phyloP scores from a whole-genome alignment of 73 alveolate genomes.

The Symbiodinium pilosum region DNA sequence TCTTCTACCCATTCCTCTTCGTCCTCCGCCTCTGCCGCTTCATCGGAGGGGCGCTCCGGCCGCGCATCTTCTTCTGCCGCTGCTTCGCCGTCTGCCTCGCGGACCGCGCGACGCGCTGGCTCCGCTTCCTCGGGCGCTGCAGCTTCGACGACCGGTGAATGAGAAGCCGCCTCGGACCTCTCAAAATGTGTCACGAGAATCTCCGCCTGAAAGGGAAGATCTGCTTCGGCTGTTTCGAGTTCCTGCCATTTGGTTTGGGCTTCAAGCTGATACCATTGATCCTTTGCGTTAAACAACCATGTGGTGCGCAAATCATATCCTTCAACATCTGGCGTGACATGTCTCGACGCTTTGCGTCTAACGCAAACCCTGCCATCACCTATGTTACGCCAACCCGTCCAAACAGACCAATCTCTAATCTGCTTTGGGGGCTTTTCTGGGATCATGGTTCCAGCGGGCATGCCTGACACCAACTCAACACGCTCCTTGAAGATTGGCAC shows the following conservation, averaged over 20 bases:
- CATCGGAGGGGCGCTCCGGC: not conserved
- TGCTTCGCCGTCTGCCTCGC: not conserved
- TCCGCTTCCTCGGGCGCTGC: not conserved
- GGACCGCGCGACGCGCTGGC: conserved; percentile 1
- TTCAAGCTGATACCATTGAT: not conserved
- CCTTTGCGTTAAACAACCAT: not conserved
- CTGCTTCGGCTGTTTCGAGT: not conserved
- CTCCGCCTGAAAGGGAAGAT: conserved; percentile 1
- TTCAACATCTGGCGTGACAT: too few relatives aligned
- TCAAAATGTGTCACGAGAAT: not conserved
- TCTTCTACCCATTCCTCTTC: not conserved
- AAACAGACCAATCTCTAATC: not conserved
- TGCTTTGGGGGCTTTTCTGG: not conserved
- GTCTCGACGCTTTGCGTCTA: not conserved
- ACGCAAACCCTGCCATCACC: not conserved
- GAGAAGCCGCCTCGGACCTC: not conserved
- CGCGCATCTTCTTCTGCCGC: not conserved
- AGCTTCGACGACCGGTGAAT: not conserved
- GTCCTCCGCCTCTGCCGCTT: not conserved
- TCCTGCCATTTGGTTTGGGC: not conserved
- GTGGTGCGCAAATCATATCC: not conserved
- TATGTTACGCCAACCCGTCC: not conserved
- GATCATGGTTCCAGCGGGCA: not conserved
- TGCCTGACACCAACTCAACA: not conserved
- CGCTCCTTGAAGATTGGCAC: conserved; percentile 29